Evolutionary conservation across 441 rosid species (phyloP), one percentile per base, ranked within the genome.

Genomic region (Rhodomyrtus psidioides): DNA sequence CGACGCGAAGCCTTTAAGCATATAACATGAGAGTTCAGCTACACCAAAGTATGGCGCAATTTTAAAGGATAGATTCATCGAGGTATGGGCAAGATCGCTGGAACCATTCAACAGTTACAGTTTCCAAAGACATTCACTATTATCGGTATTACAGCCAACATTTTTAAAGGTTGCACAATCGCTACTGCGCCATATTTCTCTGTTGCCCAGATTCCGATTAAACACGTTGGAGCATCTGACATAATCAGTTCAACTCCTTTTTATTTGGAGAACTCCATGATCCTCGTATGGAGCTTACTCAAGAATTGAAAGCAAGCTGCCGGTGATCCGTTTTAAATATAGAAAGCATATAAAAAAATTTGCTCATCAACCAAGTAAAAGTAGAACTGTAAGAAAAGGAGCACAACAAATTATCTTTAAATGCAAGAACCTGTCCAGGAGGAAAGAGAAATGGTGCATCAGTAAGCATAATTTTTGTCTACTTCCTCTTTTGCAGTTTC

Each of bases 391-490:
- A 30, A 9, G 81, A 51, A 49, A 55, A 34, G 55, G 49, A 56
- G 57, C 53, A 75, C 24, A 24, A 56, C 39, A 49, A 24, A 27
- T 56, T 26, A 44, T 23, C 55, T 53, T 21, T 21, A 84, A 84
- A 17, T 14, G 70, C 44, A 79, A 82, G 85, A 81, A 85, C 98
- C 98, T 94, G 98, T 82, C 98, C 99, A 28, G 98, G 99, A 85
- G 99, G 92, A 89, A 93, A 96, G 30, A 96, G 91, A 90, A 94
- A 96, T 26, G 98, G 94, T 84, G 98, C 97, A 91, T 97, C 98
- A 84, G 99, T 96, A 84, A 97, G 93, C 95, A 96, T 94, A 83
- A 94, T 90, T 92, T 91, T 91, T 94, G 90, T 96, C 99, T 84
- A 93, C 93, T 92, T 94, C 98, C 81, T 87, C 84, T 85, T 87